Evolutionary conservation across 2,329 filamentous ascomycete species (phyloP), one percentile per base, ranked within the genome.

Genomic region (Colletotrichum tabaci): DNA sequence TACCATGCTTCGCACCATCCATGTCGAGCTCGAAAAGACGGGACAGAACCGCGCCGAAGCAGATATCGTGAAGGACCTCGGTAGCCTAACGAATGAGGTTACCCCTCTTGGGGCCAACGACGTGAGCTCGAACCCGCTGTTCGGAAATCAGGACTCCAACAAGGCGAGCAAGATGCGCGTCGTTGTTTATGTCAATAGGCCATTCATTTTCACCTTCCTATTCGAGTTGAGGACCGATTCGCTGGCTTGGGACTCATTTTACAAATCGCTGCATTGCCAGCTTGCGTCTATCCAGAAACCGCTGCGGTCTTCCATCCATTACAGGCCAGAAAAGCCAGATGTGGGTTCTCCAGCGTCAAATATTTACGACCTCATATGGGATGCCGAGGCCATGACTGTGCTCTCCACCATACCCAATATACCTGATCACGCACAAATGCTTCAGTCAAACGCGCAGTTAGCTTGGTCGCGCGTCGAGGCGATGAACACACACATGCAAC

Each of bases 131-230:
- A 47, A 76, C 66, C 66, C 70, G 4, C 62, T 73, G 15, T 85
- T 84, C 70, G 80, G 85, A 74, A 83, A 80, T 71, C 88, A 88
- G 74, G 87, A 89, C 74, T 81, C 83, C 68, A 88, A 87, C 77
- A 89, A 88, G 76, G 82, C 84, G 2, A 84, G 85, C 70, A 89
- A 87, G 75, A 80, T 95, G 52, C 89, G 91, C 0, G 91, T 94
- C 1, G 87, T 95, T 8, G 88, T 95, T 61, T 95, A 95, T 77
- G 88, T 92, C 56, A 90, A 91, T 79, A 88, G 87, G 30, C 94
- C 94, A 0, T 96, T 96, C 80, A 88, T 96, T 58, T 95, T 93
- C 79, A 89, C 91, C 1, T 92, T 96, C 72, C 84, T 96, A 4
- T 96, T 96, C 79, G 82, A 87, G 58, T 83, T 87, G 52, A 85